A percentile compares a stretch with the other conserved stretches of the same genome.
Conservation (phyloP, 1,284 basidiomycete species). For the Ceratobasidium theobromae region DNA sequence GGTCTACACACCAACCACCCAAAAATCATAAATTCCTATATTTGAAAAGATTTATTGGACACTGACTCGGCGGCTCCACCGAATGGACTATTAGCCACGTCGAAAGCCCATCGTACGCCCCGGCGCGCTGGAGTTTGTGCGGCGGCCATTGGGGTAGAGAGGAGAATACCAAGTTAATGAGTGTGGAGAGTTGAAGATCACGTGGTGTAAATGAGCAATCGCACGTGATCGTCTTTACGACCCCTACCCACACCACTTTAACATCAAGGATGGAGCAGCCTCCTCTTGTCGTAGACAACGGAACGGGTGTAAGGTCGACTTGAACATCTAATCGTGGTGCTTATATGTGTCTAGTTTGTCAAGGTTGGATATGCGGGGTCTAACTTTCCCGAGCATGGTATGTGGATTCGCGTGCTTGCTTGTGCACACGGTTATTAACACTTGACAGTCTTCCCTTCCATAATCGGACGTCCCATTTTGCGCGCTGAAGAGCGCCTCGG, state of each 20-base stretch:
- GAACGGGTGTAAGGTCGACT: slow-evolving; percentile 80
- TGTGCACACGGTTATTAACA: slow-evolving; percentile 4
- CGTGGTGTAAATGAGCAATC: slow-evolving; percentile 31
- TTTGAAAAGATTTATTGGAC: not conserved
- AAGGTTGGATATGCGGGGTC: slow-evolving; percentile 98
- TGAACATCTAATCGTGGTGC: slow-evolving; percentile 1
- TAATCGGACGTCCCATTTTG: slow-evolving; percentile 94
- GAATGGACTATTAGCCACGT: slow-evolving; percentile 31
- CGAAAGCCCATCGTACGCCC: slow-evolving; percentile 35
- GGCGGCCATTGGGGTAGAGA: not conserved
- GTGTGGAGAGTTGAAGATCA: not conserved
- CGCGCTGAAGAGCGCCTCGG: slow-evolving; percentile 95
- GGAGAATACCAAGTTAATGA: too few species aligned
- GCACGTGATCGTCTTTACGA: slow-evolving; percentile 10
- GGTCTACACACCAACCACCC: not conserved
- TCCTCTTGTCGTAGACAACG: slow-evolving; percentile 95
- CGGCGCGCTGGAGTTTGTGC: slow-evolving; percentile 24
- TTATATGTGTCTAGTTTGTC: slow-evolving; percentile 70
- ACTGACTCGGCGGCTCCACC: slow-evolving; percentile 18
- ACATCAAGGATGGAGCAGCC: slow-evolving; percentile 38
- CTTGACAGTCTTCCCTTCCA: slow-evolving; percentile 85
- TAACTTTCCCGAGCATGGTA: slow-evolving; percentile 98
- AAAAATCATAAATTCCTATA: not conserved
- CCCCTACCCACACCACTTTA: slow-evolving; percentile 13
- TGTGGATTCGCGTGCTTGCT: slow-evolving; percentile 39